Percentiles rank a stretch among this genome's conserved stretches.
phyloP scores from a whole-genome alignment of 1,284 basidiomycete genomes.

The Golubevia pallescens region DNA sequence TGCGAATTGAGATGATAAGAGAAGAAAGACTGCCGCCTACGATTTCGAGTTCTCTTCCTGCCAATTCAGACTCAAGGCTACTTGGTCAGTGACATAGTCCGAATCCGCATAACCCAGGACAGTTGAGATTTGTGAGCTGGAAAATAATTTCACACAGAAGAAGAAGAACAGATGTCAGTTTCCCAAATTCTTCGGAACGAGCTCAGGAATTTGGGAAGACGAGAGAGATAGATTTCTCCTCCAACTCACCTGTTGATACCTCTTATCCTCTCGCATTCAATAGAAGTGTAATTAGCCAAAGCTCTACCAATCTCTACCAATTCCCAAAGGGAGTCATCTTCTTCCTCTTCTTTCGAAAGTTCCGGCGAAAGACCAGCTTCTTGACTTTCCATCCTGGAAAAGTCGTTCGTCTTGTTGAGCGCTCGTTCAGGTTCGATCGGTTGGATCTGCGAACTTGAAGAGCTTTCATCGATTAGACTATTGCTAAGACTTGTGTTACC shows the following conservation, averaged over 20 bases:
- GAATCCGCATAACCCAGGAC: slow-evolving; percentile 51
- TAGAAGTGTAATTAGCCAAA: slow-evolving; percentile 54
- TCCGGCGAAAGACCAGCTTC: not conserved
- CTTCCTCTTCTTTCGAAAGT: not conserved
- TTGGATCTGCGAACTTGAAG: no score
- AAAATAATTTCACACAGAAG: not conserved
- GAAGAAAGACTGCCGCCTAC: no score
- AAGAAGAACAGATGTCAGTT: not conserved
- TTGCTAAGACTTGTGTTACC: no score
- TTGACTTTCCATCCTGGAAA: not conserved
- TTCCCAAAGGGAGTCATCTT: slow-evolving; percentile 25
- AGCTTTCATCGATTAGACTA: no score
- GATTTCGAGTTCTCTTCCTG: no score
- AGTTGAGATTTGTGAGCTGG: slow-evolving; percentile 37
- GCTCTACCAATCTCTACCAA: slow-evolving; percentile 50
- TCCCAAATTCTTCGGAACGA: not conserved
- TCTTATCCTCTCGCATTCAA: slow-evolving; percentile 56
- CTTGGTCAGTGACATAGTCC: slow-evolving; percentile 52
- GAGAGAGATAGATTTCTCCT: not conserved
- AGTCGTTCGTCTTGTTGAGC: no score
- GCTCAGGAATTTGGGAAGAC: not conserved
- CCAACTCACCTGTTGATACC: slow-evolving; percentile 17
- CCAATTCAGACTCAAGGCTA: slow-evolving; percentile 20
- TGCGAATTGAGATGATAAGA: no score
- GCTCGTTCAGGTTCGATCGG: not conserved